Base-by-base conservation (phyloP, 805 yeast species). In the Kurtzmaniella fragi region DNA sequence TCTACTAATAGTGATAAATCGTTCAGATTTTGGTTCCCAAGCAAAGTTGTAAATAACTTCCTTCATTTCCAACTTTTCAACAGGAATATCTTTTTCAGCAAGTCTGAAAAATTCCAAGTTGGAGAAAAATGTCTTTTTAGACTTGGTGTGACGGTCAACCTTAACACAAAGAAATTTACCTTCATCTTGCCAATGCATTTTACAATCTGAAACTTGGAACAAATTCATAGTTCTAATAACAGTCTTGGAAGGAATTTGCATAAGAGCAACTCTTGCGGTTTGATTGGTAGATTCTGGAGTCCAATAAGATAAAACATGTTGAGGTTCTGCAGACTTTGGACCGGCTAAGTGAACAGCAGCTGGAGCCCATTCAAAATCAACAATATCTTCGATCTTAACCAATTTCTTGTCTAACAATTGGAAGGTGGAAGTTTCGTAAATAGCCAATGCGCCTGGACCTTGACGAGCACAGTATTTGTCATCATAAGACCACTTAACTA, bases 121-220 rank as follows among this genome's bases (percentile, higher is more conserved):
- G 42, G 96, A 81, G 75, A 88, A 89, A 38, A 82, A 64, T 15
- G 96, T 86, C 77, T 95, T 93, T 63, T 84, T 86, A 36, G 96
- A 84, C 67, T 93, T 93, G 41, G 97, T 87, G 67, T 89, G 96
- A 68, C 98, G 87, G 64, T 90, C 96, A 51, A 93, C 96, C 70
- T 86, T 88, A 57, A 90, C 95, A 70, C 96, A 87, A 59, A 93
- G 69, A 61, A 71, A 83, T 53, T 80, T 82, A 47, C 87, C 88
- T 50, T 84, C 81, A 48, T 78, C 82, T 68, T 93, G 98, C 99
- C 99, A 93, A 73, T 82, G 88, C 69, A 93, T 67, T 55, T 82
- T 77, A 67, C 93, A 88, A 57, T 84, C 91, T 41, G 88, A 77
- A 37, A 93, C 99, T 68, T 93, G 96, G 74, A 93, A 89, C 65